These are phyloP conservation scores for Botryosphaeria agaves DNA, from an alignment of 2,329 filamentous ascomycete species.

Conservation along the genomic window DNA sequence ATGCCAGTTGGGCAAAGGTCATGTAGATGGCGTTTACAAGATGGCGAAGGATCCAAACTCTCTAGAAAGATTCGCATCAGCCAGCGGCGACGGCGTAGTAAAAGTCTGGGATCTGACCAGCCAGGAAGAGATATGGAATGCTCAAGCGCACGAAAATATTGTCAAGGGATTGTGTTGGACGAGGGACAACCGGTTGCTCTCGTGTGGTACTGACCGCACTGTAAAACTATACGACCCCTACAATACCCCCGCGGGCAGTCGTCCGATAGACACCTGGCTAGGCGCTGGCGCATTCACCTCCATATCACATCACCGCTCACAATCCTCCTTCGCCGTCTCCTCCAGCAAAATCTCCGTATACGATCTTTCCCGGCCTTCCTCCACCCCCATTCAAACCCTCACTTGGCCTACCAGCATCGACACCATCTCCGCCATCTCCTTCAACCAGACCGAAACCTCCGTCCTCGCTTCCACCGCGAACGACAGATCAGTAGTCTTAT, in stretches of 20 bases:
- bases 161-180: slow-evolving; percentile 90
- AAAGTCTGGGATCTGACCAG: slow-evolving; percentile 63
- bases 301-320: slow-evolving; percentile 64
- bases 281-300: slow-evolving; percentile 70
- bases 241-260: slow-evolving; percentile 46
- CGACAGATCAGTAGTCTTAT: slow-evolving; percentile 76
- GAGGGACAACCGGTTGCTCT: slow-evolving; percentile 64
- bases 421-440: slow-evolving; percentile 74
- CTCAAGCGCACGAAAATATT: slow-evolving; percentile 78
- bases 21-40: slow-evolving; percentile 61
- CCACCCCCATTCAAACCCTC: slow-evolving; percentile 62
- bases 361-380: slow-evolving; percentile 63
- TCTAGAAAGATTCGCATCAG: slow-evolving; percentile 45
- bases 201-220: slow-evolving; percentile 70
- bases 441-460: slow-evolving; percentile 90
- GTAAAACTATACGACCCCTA: slow-evolving; percentile 90
- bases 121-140: slow-evolving; percentile 57
- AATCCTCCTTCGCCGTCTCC: slow-evolving; percentile 63
- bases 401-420: slow-evolving; percentile 79
- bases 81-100: slow-evolving; percentile 59
- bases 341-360: slow-evolving; percentile 74
- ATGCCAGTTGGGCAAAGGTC: slow-evolving; percentile 70
- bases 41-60: slow-evolving; percentile 30
- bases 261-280: slow-evolving; percentile 72
- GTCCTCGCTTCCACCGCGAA: slow-evolving; percentile 72